Evolutionary conservation across 345 rosid species (phyloP).

Genomic region (Sisymbrium altissimum): DNA sequence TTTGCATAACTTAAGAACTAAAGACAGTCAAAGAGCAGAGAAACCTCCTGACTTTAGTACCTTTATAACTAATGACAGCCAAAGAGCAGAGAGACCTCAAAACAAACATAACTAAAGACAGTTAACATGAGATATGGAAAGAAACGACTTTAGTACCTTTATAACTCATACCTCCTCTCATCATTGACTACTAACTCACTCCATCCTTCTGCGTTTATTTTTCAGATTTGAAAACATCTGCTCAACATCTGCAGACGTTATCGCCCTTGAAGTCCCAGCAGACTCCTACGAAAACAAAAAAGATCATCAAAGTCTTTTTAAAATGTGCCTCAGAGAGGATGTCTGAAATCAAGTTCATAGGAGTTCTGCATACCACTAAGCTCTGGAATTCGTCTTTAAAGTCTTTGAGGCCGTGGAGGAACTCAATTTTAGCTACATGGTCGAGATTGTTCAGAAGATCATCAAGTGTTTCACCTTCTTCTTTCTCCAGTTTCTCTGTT

Average conservation of each 20-base stretch:
- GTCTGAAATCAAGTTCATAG: not conserved
- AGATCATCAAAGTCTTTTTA: not conserved
- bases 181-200: constrained; percentile 29
- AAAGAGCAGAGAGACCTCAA: constrained; percentile 5
- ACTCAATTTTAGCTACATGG: constrained; percentile 89
- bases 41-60: no score
- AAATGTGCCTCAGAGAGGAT: not conserved
- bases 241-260: constrained; percentile 74
- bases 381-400: constrained; percentile 64
- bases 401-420: constrained; percentile 83
- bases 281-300: constrained; percentile 51
- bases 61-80: not conserved
- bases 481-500: constrained; percentile 83
- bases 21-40: no score
- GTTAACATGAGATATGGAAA: not conserved
- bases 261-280: constrained; percentile 72
- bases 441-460: constrained; percentile 65
- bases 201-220: constrained; percentile 65
- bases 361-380: constrained; percentile 55
- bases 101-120: constrained; percentile 5
- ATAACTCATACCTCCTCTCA: not conserved
- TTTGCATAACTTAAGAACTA: constrained; percentile 17
- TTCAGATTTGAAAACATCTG: constrained; percentile 90
- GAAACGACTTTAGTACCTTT: not conserved
- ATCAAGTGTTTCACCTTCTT: constrained; percentile 63